Evolutionary conservation across 805 yeast genomes (phyloP).

Genomic region (Nakazawaea ishiwadae): DNA sequence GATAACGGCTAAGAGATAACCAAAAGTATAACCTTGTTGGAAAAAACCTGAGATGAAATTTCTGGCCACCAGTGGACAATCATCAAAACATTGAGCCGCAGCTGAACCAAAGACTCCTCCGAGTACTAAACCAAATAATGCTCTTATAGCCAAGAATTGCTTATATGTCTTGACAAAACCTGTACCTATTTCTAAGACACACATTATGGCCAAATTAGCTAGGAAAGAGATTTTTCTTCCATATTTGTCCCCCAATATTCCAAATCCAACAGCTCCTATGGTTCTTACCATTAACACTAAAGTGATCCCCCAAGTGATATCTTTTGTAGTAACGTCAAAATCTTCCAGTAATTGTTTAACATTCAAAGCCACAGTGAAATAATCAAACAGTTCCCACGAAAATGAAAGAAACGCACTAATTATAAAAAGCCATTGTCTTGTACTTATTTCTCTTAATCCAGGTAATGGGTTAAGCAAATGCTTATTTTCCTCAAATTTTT

Average conservation of each 20-base stretch:
- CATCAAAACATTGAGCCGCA: constrained; percentile 64
- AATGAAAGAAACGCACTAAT: constrained; percentile 58
- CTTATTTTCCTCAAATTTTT: not conserved
- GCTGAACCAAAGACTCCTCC: constrained; percentile 68
- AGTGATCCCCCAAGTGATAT: constrained; percentile 70
- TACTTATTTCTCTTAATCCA: constrained; percentile 30
- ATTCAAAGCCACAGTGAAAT: constrained; percentile 57
- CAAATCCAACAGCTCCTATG: constrained; percentile 66
- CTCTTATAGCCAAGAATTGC: constrained; percentile 59
- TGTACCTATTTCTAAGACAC: constrained; percentile 57
- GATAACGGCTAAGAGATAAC: constrained; percentile 60
- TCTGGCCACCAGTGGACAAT: constrained; percentile 54
- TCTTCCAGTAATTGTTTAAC: constrained; percentile 45
- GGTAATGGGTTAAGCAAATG: constrained; percentile 38
- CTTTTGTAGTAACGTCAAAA: constrained; percentile 38
- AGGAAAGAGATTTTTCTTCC: constrained; percentile 71
- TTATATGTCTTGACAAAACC: constrained; percentile 57
- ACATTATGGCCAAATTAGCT: constrained; percentile 44
- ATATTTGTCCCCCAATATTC: constrained; percentile 52
- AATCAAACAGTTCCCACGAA: constrained; percentile 73
- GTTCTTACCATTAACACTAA: constrained; percentile 68
- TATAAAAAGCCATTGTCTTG: constrained; percentile 53
- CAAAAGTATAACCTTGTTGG: constrained; percentile 58
- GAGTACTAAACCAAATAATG: constrained; percentile 65
- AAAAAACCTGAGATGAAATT: constrained; percentile 59